Evolutionary conservation across 2,329 filamentous ascomycete genomes (phyloP).

Genomic region (Aureobasidium leucospermi): DNA sequence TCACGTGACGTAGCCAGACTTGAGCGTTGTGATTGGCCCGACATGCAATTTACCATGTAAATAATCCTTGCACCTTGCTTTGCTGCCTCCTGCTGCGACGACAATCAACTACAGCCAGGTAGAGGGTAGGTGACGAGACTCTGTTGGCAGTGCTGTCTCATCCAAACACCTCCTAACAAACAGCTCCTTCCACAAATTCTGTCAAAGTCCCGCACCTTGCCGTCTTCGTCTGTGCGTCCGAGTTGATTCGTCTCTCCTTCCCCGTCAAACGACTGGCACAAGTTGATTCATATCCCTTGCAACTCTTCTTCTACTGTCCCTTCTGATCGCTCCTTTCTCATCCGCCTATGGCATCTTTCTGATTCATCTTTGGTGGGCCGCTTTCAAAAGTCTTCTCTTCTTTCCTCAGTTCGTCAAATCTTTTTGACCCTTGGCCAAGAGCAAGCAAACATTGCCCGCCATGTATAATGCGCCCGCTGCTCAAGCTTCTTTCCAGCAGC

Average conservation of each 20-base stretch:
- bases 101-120: slow-evolving; percentile 1
- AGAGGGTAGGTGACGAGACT: slow-evolving; percentile 1
- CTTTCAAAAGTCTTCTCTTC: neutral
- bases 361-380: neutral
- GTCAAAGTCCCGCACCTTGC: slow-evolving; percentile 9
- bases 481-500: slow-evolving; percentile 25
- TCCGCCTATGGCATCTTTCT: slow-evolving; percentile 9
- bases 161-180: neutral
- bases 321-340: neutral
- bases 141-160: slow-evolving; percentile 8
- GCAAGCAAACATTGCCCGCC: neutral
- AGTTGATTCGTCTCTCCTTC: slow-evolving; percentile 11
- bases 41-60: slow-evolving; percentile 11
- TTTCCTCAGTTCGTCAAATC: neutral
- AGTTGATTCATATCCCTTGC: slow-evolving; percentile 6
- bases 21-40: slow-evolving; percentile 10
- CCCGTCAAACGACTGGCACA: slow-evolving; percentile 10
- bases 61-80: slow-evolving; percentile 14
- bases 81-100: slow-evolving; percentile 7
- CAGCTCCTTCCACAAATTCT: neutral
- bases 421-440: neutral
- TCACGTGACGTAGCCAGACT: neutral
- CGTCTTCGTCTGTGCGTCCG: slow-evolving; percentile 7
- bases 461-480: slow-evolving; percentile 23
- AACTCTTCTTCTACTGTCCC: slow-evolving; percentile 8